Evolutionary conservation across 2,329 filamentous ascomycete species (phyloP).

Genomic region (Fusarium longipes): DNA sequence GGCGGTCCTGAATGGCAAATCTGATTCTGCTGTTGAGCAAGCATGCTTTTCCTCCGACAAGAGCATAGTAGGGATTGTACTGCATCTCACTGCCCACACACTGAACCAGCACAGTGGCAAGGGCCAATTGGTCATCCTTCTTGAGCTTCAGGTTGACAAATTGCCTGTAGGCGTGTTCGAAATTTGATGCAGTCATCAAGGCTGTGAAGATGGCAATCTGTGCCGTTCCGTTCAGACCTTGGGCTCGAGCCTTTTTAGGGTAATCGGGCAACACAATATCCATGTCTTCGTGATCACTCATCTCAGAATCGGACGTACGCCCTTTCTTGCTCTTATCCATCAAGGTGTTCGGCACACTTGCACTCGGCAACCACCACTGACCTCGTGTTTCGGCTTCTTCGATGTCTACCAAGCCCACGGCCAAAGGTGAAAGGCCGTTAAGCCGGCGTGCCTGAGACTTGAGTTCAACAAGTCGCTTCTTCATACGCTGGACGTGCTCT

Average conservation of each 20-base stretch:
- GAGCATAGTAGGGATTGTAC: slow-evolving; percentile 94
- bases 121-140: slow-evolving; percentile 85
- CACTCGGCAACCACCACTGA: slow-evolving; percentile 98
- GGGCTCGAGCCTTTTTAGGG: slow-evolving; percentile 76
- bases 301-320: slow-evolving; percentile 30
- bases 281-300: slow-evolving; percentile 60
- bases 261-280: slow-evolving; percentile 73
- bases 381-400: slow-evolving; percentile 85
- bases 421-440: slow-evolving; percentile 82
- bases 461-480: slow-evolving; percentile 84
- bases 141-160: slow-evolving; percentile 86
- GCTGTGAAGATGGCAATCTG: slow-evolving; percentile 93
- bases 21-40: slow-evolving; percentile 74
- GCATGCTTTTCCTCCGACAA: slow-evolving; percentile 84
- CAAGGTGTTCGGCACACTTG: slow-evolving; percentile 76
- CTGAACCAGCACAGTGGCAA: slow-evolving; percentile 87
- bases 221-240: slow-evolving; percentile 88
- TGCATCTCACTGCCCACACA: slow-evolving; percentile 84
- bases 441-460: slow-evolving; percentile 68
- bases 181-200: slow-evolving; percentile 86
- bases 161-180: slow-evolving; percentile 83
- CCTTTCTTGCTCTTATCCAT: slow-evolving; percentile 34
- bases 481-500: slow-evolving; percentile 89
- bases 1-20: slow-evolving; percentile 86
- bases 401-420: slow-evolving; percentile 84